Evolutionary conservation across 2,329 filamentous ascomycete species (phyloP), one percentile per base, ranked within the genome.

Genomic region (Cordyceps sp.): DNA sequence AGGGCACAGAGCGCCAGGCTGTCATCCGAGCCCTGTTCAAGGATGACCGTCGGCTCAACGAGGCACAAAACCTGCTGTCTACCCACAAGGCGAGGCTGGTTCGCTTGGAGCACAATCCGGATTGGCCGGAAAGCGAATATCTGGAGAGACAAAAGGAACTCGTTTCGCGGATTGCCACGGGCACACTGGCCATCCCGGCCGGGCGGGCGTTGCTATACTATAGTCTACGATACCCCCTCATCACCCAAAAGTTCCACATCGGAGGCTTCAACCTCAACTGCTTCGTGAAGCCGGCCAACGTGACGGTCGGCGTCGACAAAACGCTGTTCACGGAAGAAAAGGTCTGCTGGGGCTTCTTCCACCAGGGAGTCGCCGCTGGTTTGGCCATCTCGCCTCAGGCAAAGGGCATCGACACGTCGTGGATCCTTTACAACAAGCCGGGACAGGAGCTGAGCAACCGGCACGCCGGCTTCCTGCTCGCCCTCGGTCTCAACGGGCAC

Each of bases 371-470:
- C 20, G 80, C 88, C n/a, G 83, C 82, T 17, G 90, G 90, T 4
- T 59, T 98, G 18, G 82, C 85, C 35, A 93, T 98, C 32, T 93
- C 90, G 6, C 78, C 77, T 10, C 70, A 83, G 34, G 88, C 86
- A 4, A 84, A 84, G 46, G 88, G 88, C 4, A 96, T 98, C 39
- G 90, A 98, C 48, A 94, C 86, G 0, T 96, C 88, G 0, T 98
- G 92, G 92, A 94, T 98, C 42, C 68, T 94, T 22, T 98, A 92
- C 64, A 98, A 98, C 59, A 94, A 93, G 50, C 88, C 90, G 0
- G 59, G 61, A 0, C 69, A 74, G 24, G 90, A 98, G 33, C 66
- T 94, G 12, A 94, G 80, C 39, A 94, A 96, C 48, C 73, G 90
- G n/a, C 90, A 98, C 52, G 92, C 90, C 20, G 90, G 90, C 0